phyloP scores from a whole-genome alignment of 1,284 basidiomycete species.

The Tylopilus sp. region DNA sequence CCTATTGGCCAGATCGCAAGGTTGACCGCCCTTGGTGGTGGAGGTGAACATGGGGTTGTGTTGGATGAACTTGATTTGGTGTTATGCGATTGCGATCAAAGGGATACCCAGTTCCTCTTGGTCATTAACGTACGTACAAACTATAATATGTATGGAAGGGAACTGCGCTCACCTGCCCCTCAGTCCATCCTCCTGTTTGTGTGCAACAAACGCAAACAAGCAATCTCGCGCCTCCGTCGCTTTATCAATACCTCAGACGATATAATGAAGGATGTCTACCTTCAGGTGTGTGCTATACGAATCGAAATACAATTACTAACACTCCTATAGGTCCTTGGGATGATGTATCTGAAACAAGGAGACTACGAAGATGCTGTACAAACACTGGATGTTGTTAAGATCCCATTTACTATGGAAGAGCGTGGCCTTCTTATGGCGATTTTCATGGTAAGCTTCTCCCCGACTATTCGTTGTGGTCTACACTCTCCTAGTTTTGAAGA shows the following conservation, averaged over 20 bases:
- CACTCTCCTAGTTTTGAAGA: neutral
- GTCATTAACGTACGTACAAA: too few species aligned
- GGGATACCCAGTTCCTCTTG: too few species aligned
- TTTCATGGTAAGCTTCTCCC: neutral
- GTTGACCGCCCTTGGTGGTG: too few species aligned
- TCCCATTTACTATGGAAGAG: neutral
- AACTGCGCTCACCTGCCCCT: too few species aligned
- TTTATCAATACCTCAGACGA: neutral
- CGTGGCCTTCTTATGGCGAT: neutral
- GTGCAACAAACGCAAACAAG: neutral
- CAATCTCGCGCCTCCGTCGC: neutral
- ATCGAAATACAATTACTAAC: too few species aligned
- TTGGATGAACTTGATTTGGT: too few species aligned
- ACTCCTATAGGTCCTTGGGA: neutral
- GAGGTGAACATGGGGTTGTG: too few species aligned
- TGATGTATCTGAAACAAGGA: too few species aligned
- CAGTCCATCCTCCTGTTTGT: slow-evolving; percentile 1
- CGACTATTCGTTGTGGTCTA: neutral
- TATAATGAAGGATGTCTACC: neutral
- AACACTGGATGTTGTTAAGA: neutral
- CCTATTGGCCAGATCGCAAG: too few species aligned
- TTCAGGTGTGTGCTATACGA: neutral
- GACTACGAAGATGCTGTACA: neutral
- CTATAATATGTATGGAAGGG: too few species aligned
- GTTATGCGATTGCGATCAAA: too few species aligned